phyloP scores from a whole-genome alignment of 768 basidiomycete species.

The Filobasidium floriforme region DNA sequence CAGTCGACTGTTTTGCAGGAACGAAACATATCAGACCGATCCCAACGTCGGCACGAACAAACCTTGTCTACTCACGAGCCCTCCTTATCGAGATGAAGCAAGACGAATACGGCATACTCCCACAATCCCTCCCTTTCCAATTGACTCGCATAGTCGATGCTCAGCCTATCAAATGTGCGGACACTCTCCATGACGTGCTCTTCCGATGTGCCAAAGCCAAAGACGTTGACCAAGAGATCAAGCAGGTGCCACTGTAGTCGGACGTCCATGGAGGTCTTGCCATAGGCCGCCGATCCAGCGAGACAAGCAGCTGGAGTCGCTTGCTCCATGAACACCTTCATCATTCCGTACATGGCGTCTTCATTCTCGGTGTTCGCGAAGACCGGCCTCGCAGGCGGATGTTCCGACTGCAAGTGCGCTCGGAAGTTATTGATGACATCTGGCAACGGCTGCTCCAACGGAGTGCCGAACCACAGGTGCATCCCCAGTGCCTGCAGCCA shows the following conservation, averaged over 20 bases:
- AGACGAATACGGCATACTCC: constrained; percentile 78
- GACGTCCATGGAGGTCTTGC: constrained; percentile 67
- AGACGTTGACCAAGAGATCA: constrained; percentile 71
- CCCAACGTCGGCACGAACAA: background rate
- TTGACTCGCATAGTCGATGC: constrained; percentile 77
- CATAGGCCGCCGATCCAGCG: constrained; percentile 66
- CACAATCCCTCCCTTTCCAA: constrained; percentile 72
- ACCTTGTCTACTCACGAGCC: constrained; percentile 56
- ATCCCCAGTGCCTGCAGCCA: constrained; percentile 93
- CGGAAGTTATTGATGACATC: constrained; percentile 60
- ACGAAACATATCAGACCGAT: constrained; percentile 5
- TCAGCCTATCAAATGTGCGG: constrained; percentile 71
- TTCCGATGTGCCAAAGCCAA: constrained; percentile 77
- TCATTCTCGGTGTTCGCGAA: constrained; percentile 17
- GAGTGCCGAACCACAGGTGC: constrained; percentile 77
- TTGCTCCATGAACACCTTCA: constrained; percentile 67
- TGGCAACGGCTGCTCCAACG: constrained; percentile 55
- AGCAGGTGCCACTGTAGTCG: constrained; percentile 89
- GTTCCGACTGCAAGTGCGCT: constrained; percentile 39
- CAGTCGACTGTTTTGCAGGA: constrained; percentile 55
- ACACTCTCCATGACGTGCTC: constrained; percentile 62
- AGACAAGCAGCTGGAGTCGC: constrained; percentile 60
- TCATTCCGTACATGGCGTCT: constrained; percentile 74
- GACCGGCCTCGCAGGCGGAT: background rate
- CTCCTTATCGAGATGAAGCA: constrained; percentile 76